Percentiles rank a stretch among this genome's conserved stretches.
These are phyloP conservation scores for Arthrobotrys entomopaga DNA, from an alignment of 2,329 filamentous ascomycete genomes.

Conservation along the genomic window DNA sequence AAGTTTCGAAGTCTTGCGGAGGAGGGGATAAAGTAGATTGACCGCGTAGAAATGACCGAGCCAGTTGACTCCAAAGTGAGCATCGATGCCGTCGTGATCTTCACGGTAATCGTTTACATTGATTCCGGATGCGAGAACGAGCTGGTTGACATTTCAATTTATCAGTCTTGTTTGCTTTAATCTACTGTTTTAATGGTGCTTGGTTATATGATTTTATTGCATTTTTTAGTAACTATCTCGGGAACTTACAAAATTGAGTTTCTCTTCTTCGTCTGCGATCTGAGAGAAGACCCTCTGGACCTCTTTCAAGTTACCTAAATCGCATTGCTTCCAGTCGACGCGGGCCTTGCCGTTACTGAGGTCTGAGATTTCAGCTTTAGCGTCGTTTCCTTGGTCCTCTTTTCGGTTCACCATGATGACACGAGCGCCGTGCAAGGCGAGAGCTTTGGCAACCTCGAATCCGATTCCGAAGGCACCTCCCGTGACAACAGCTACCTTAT, in stretches of 20 bases:
- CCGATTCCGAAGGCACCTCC: slow-evolving; percentile 66
- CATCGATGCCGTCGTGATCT: slow-evolving; percentile 62
- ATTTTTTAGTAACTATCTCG: not conserved
- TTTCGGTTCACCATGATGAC: slow-evolving; percentile 14
- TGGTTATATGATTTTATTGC: not conserved
- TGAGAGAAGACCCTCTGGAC: slow-evolving; percentile 62
- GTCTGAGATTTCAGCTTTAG: slow-evolving; percentile 10
- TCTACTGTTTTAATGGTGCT: not conserved
- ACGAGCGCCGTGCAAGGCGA: slow-evolving; percentile 4
- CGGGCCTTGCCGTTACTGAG: slow-evolving; percentile 56
- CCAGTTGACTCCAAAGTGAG: slow-evolving; percentile 64
- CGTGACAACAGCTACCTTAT: slow-evolving; percentile 66
- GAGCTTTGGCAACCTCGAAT: slow-evolving; percentile 64
- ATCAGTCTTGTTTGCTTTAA: not conserved
- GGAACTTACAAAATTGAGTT: slow-evolving; percentile 62
- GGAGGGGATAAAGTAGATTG: slow-evolving; percentile 64
- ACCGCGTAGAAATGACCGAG: slow-evolving; percentile 64
- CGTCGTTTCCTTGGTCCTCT: slow-evolving; percentile 5
- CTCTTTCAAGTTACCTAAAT: slow-evolving; percentile 62
- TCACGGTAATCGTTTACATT: slow-evolving; percentile 63
- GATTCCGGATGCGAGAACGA: slow-evolving; percentile 64
- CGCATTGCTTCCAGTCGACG: slow-evolving; percentile 64
- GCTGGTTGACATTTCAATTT: slow-evolving; percentile 49
- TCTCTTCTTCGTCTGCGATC: slow-evolving; percentile 61
- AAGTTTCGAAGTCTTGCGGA: slow-evolving; percentile 63